These are phyloP conservation scores for Colletotrichum sp. DNA, from an alignment of 2,329 filamentous ascomycete genomes.

Conservation along the genomic window DNA sequence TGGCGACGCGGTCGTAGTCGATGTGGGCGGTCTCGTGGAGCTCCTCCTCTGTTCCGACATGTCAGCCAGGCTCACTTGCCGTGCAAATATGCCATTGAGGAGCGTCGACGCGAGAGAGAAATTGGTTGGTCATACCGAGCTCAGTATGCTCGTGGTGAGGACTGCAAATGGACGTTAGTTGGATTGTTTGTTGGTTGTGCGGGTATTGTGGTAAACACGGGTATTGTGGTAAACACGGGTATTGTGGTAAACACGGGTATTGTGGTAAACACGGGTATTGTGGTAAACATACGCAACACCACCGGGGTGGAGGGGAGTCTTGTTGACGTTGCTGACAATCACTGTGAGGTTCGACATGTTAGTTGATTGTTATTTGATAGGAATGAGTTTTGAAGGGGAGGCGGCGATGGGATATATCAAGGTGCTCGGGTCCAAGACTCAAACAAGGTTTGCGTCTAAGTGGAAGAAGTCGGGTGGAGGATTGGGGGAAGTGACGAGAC, in stretches of 20 bases:
- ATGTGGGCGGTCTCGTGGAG: constrained; percentile 98
- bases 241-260: no score
- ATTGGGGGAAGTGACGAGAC: background rate
- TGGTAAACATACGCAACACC: constrained; percentile 77
- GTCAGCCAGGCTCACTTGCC: background rate
- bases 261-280: no score
- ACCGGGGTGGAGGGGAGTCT: constrained; percentile 87
- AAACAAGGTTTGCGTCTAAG: constrained; percentile 14
- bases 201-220: constrained; percentile 31
- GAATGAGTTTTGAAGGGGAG: background rate
- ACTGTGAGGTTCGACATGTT: constrained; percentile 37
- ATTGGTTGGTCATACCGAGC: constrained; percentile 60
- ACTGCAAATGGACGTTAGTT: constrained; percentile 49
- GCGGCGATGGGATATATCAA: background rate
- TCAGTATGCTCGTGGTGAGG: constrained; percentile 90
- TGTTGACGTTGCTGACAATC: constrained; percentile 74
- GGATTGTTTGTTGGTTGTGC: background rate
- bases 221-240: no score
- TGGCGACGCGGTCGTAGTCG: constrained; percentile 97
- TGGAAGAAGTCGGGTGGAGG: background rate
- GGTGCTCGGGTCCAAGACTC: background rate
- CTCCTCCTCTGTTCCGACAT: constrained; percentile 67
- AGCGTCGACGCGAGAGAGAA: background rate
- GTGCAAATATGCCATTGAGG: background rate
- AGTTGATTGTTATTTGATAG: constrained; percentile 1